Evolutionary conservation across 2,329 filamentous ascomycete genomes (phyloP).

Genomic region (Coleophoma crateriformis): DNA sequence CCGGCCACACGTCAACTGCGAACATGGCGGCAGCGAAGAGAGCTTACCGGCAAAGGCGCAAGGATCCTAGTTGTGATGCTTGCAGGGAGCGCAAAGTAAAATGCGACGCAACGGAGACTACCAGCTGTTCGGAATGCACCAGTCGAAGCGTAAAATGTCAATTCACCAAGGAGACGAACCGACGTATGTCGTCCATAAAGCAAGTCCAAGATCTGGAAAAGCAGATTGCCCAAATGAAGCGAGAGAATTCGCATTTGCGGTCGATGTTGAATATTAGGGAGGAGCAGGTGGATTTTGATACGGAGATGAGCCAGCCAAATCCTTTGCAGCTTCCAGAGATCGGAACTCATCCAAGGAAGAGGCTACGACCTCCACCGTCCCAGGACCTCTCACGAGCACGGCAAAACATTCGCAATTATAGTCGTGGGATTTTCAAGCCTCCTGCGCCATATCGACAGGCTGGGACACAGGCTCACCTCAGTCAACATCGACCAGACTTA

Average conservation of each 20-base stretch:
- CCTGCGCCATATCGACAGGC: slow-evolving; percentile 62
- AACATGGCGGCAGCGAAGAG: slow-evolving; percentile 75
- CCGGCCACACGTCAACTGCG: slow-evolving; percentile 30
- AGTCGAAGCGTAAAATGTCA: slow-evolving; percentile 96
- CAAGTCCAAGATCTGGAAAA: slow-evolving; percentile 96
- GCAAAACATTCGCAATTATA: slow-evolving; percentile 65
- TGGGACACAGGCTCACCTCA: slow-evolving; percentile 40
- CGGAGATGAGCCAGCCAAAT: slow-evolving; percentile 31
- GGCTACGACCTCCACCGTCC: slow-evolving; percentile 53
- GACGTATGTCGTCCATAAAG: slow-evolving; percentile 98
- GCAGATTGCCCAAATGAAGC: slow-evolving; percentile 74
- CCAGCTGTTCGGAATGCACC: slow-evolving; percentile 94
- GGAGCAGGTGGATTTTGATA: slow-evolving; percentile 37
- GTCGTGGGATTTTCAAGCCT: slow-evolving; percentile 74
- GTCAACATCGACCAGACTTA: slow-evolving; percentile 54
- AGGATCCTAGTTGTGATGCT: slow-evolving; percentile 95
- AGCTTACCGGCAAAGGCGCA: slow-evolving; percentile 89
- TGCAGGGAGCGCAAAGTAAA: slow-evolving; percentile 82
- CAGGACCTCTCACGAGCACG: slow-evolving; percentile 69
- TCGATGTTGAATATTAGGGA: slow-evolving; percentile 47
- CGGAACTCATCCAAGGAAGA: slow-evolving; percentile 58
- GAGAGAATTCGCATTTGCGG: slow-evolving; percentile 71
- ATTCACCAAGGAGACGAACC: slow-evolving; percentile 98
- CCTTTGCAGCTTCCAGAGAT: slow-evolving; percentile 57
- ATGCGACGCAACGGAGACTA: slow-evolving; percentile 95